phyloP scores from a whole-genome alignment of 1,284 basidiomycete species.

The Dichomitus squalens region DNA sequence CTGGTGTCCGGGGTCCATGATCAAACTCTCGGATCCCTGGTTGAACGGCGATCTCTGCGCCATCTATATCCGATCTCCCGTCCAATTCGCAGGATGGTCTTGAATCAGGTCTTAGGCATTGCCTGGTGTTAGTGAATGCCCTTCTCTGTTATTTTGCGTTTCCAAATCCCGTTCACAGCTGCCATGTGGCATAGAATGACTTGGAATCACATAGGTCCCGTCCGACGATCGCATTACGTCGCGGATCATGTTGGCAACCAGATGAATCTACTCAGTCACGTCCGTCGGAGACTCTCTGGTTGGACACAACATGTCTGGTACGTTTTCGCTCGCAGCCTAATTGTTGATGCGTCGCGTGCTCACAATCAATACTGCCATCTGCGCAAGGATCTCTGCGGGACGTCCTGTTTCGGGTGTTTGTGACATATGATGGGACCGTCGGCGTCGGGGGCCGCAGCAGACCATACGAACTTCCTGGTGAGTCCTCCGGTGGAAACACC shows the following conservation, averaged over 20 bases:
- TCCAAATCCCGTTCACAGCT: too few relatives aligned
- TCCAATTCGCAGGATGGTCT: too few relatives aligned
- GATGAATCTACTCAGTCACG: background rate
- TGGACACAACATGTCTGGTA: background rate
- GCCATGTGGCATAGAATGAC: too few relatives aligned
- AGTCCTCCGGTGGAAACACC: background rate
- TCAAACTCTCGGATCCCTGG: too few relatives aligned
- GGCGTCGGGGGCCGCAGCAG: background rate
- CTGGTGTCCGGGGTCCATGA: too few relatives aligned
- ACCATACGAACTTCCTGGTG: background rate
- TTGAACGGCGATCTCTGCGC: too few relatives aligned
- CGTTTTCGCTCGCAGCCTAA: background rate
- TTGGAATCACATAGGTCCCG: background rate
- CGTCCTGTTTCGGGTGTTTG: background rate
- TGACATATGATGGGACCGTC: background rate
- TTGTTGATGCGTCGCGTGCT: background rate
- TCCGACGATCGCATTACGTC: conserved; percentile 1
- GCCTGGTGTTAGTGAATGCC: too few relatives aligned
- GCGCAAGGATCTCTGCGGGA: background rate
- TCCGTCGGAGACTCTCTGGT: background rate
- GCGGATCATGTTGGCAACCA: background rate
- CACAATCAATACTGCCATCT: background rate
- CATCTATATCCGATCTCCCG: background rate
- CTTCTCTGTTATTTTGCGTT: too few relatives aligned
- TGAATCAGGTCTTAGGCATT: too few relatives aligned